Conservation (phyloP, 2,329 filamentous ascomycete genomes). For the Hypoxylon sp. region DNA sequence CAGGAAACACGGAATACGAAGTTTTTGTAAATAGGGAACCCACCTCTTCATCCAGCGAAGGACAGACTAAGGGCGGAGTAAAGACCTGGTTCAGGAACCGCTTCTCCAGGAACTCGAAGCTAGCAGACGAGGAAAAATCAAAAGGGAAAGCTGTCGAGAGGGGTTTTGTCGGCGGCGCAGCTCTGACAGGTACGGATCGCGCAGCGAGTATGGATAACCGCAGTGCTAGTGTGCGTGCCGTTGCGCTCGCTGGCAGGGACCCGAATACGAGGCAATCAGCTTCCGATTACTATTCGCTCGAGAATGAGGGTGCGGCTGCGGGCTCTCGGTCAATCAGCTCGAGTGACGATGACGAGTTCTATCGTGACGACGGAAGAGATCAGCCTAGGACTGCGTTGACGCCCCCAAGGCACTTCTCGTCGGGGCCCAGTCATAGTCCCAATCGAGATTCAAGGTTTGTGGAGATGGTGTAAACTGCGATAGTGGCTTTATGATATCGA, state of each 20-base stretch:
- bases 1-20: conserved; percentile 20
- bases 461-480: conserved; percentile 60
- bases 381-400: conserved; percentile 54
- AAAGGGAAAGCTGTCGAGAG: conserved; percentile 46
- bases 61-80: conserved; percentile 47
- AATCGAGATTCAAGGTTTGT: conserved; percentile 66
- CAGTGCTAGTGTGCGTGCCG: conserved; percentile 56
- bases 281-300: conserved; percentile 35
- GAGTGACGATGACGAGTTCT: conserved; percentile 8
- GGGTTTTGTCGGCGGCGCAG: conserved; percentile 61
- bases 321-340: conserved; percentile 47
- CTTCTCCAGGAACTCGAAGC: conserved; percentile 56
- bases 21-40: conserved; percentile 36
- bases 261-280: conserved; percentile 29
- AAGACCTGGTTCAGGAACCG: conserved; percentile 66
- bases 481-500: no score
- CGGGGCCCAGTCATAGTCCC: conserved; percentile 59
- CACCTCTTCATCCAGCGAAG: conserved; percentile 46
- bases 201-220: conserved; percentile 54
- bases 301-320: conserved; percentile 42
- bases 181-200: conserved; percentile 55
- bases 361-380: conserved; percentile 46
- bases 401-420: conserved; percentile 50
- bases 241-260: conserved; percentile 55
- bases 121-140: conserved; percentile 47